These are phyloP conservation scores for Jaminaea rosea DNA, from an alignment of 1,284 basidiomycete genomes.

Conservation along the genomic window DNA sequence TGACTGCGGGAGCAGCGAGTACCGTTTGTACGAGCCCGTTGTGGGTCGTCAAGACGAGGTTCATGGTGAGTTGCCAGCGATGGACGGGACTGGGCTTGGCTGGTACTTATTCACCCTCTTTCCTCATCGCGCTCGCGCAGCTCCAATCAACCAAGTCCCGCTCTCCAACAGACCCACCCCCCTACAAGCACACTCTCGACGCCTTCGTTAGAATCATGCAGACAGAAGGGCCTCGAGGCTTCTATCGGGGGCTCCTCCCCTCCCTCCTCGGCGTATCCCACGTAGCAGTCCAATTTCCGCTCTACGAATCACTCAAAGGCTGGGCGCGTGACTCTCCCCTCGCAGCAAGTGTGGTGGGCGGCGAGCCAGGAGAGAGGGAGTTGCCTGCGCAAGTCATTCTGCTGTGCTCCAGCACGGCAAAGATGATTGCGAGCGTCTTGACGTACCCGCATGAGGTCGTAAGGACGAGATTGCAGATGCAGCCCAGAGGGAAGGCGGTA, in stretches of 20 bases:
- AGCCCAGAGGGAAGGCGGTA: constrained; percentile 10
- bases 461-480: constrained; percentile 43
- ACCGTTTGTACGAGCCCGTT: constrained; percentile 41
- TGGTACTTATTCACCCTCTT: background rate
- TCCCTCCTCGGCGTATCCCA: constrained; percentile 40
- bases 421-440: constrained; percentile 44
- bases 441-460: constrained; percentile 47
- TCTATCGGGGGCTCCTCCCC: constrained; percentile 42
- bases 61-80: constrained; percentile 26
- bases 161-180: constrained; percentile 1
- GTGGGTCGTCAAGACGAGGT: constrained; percentile 45
- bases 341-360: background rate
- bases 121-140: background rate
- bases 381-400: constrained; percentile 25
- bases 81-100: too few species aligned
- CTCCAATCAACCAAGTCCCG: constrained; percentile 10
- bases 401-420: constrained; percentile 36
- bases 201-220: constrained; percentile 39
- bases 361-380: constrained; percentile 5
- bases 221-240: constrained; percentile 33
- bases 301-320: constrained; percentile 41
- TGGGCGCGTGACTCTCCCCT: constrained; percentile 5
- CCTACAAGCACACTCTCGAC: constrained; percentile 38
- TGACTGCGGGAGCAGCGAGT: constrained; percentile 39
- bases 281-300: constrained; percentile 44